These are phyloP conservation scores for Suillus plorans DNA, from an alignment of 768 basidiomycete species.

Conservation along the genomic window DNA sequence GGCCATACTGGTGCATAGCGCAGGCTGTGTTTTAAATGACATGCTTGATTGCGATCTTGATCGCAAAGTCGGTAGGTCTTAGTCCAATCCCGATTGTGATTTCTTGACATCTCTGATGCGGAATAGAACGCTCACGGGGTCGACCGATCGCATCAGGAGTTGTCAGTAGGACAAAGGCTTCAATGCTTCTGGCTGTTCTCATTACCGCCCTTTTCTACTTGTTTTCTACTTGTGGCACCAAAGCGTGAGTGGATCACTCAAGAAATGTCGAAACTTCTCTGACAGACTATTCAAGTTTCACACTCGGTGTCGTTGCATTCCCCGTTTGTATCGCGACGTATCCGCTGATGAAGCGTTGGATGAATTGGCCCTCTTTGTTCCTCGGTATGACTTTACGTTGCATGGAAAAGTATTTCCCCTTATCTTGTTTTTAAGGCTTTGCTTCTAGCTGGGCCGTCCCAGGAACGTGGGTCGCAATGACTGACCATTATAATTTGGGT, in stretches of 20 bases:
- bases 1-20: neutral
- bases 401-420: neutral
- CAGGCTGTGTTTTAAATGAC: neutral
- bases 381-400: neutral
- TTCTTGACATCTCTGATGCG: neutral
- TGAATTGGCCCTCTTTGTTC: neutral
- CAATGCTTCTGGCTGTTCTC: neutral
- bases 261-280: neutral
- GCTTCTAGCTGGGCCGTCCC: neutral
- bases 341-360: neutral
- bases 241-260: neutral
- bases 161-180: neutral
- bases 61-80: neutral
- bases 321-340: neutral
- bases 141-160: neutral
- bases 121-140: neutral
- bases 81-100: neutral
- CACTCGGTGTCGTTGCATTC: neutral
- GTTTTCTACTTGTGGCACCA: neutral
- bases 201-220: neutral
- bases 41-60: neutral
- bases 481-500: neutral
- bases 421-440: neutral
- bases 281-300: neutral
- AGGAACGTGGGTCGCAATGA: neutral